These are phyloP conservation scores for Pyrenophora graminea DNA, from an alignment of 2,329 filamentous ascomycete species.

Conservation along the genomic window DNA sequence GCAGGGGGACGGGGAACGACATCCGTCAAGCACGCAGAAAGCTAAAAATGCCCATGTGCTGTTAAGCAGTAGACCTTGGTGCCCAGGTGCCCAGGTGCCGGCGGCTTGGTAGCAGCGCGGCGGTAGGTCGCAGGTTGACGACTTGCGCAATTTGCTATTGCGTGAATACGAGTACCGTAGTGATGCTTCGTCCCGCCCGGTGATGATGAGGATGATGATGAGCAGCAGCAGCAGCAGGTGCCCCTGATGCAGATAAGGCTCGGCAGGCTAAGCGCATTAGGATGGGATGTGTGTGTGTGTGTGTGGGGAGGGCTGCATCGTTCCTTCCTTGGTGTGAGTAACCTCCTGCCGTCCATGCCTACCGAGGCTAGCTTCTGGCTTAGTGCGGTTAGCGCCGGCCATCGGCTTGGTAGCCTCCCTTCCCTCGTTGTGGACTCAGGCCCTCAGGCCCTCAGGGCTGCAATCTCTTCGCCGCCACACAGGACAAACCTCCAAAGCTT, in stretches of 20 bases:
- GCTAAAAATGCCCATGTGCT: no score
- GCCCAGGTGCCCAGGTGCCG: no score
- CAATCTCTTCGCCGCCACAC: constrained; percentile 16
- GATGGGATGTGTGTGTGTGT: neutral
- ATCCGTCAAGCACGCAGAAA: neutral
- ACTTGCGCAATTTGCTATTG: no score
- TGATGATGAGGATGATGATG: neutral
- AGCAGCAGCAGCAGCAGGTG: neutral
- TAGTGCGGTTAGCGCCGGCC: no score
- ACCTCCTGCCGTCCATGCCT: no score
- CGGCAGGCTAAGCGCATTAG: constrained; percentile 19
- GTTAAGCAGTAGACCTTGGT: no score
- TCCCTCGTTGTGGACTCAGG: no score
- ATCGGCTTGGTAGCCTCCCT: no score
- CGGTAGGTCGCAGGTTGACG: no score
- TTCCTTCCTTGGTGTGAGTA: no score
- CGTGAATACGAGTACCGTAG: neutral
- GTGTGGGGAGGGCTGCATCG: constrained; percentile 4
- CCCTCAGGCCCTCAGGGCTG: neutral
- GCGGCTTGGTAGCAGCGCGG: no score
- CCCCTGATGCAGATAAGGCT: constrained; percentile 14
- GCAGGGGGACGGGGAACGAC: constrained; percentile 3
- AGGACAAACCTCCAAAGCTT: constrained; percentile 22
- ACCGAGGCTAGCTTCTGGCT: no score
- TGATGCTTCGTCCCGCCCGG: neutral